Evolutionary conservation across 2,329 filamentous ascomycete genomes (phyloP), one percentile per base, ranked within the genome.

Genomic region (Thielaviopsis ethacetica): DNA sequence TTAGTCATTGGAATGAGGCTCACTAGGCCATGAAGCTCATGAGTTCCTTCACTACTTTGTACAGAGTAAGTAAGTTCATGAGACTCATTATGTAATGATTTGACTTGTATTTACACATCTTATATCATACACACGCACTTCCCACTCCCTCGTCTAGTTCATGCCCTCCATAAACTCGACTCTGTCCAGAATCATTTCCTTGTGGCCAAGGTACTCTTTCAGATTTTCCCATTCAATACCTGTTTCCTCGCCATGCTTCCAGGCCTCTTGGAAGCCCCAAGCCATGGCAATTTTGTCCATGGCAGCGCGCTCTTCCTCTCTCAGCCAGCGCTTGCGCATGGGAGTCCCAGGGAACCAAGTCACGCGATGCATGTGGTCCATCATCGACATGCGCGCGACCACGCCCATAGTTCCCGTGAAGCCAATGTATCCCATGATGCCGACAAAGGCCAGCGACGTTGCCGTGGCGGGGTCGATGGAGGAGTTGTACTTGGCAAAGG

Each of bases 361-460:
- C 5, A 97, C 89, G 21, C 93, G 82, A 66, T 86, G 84, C 88
- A 96, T 95, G 71, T 97, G 90, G 69, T 97, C 91, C 71, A 96
- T 96, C 62, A 85, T 78, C 38, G 91, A 96, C 26, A 88, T 84
- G 61, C 94, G 75, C 9, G 91, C 89, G 44, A 97, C 82, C 50
- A 93, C 73, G 2, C 91, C 93, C 57, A 97, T 80, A 10, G 85
- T 88, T 3, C 82, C 84, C 4, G 90, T 90, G 63, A 89, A 88
- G 21, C 82, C 79, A 50, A 94, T 77, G 69, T 97, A 98, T 6
- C 89, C 86, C 62, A 91, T 73, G 55, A 93, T 86, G 13, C 88
- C 91, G 0, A 80, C 81, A 67, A 95, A 89, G 4, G 86, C 85
- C 62, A 94, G 81, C 12, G 81, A 81, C 1, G 88, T 94, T 10